Conservation (phyloP, 495 filamentous ascomycete genomes). For the Paragyromitra xinjiangensis region DNA sequence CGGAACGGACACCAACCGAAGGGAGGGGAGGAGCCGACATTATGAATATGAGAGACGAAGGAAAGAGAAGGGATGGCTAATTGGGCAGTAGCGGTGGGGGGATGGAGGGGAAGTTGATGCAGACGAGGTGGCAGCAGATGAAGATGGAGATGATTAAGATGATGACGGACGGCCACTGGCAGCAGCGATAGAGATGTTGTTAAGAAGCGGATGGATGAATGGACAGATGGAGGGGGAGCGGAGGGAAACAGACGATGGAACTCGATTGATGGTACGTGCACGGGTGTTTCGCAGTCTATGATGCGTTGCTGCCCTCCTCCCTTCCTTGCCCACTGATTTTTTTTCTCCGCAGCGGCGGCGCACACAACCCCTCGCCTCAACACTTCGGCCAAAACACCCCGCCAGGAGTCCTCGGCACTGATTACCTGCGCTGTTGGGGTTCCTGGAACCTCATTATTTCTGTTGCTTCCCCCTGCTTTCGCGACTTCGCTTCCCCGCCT, state of each 20-base stretch:
- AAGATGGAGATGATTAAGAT: conserved; percentile 13
- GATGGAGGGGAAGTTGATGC: conserved; percentile 34
- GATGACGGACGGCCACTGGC: background rate
- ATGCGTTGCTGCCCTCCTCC: conserved; percentile 24
- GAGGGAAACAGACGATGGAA: conserved; percentile 41
- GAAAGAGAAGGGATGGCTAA: conserved; percentile 30
- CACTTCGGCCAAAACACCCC: conserved; percentile 16
- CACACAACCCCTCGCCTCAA: conserved; percentile 47
- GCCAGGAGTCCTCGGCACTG: conserved; percentile 5
- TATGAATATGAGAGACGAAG: conserved; percentile 16
- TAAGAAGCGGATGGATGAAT: conserved; percentile 27
- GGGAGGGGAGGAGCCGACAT: conserved; percentile 53
- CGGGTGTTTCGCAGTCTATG: conserved; percentile 36
- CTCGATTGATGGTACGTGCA: conserved; percentile 39
- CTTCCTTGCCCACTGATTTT: conserved; percentile 31
- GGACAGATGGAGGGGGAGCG: conserved; percentile 56
- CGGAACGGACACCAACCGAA: conserved; percentile 47
- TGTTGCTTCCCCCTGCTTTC: conserved; percentile 34
- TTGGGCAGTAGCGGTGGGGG: conserved; percentile 5
- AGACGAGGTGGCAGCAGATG: conserved; percentile 22
- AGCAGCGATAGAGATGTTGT: conserved; percentile 40
- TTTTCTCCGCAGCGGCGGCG: conserved; percentile 14
- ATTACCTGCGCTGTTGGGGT: conserved; percentile 15
- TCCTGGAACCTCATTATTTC: conserved; percentile 25
- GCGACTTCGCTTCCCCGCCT: conserved; percentile 33